Evolutionary conservation across 495 filamentous ascomycete species (phyloP), one percentile per base, ranked within the genome.

Genomic region (Emericellopsis terricola): DNA sequence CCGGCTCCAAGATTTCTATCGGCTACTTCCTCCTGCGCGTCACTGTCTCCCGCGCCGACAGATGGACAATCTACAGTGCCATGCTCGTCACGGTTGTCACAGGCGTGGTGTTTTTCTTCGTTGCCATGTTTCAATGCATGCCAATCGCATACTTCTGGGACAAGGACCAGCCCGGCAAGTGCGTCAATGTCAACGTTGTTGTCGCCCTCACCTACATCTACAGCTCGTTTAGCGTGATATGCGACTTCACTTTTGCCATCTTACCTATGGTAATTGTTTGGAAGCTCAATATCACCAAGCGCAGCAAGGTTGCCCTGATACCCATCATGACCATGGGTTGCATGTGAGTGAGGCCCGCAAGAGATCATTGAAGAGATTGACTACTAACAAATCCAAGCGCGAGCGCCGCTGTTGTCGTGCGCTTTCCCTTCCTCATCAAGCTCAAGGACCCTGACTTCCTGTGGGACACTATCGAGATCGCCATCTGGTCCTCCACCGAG

Each of bases 401-500:
- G 29, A 52, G 51, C 17, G 41, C 41, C 9, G 51, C 41, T 13
- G 50, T 48, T 2, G 28, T 48, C 14, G 42, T 45, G 8, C 42
- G 51, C 8, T 42, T 48, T 15, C n/a, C 41, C 15, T 52, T 43
- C 27, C 31, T 52, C 19, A 24, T 42, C n/a, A 21, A 40, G 8
- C 20, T 33, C 15, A 40, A 16, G 11, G 29, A 39, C 21, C 14
- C 29, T 2, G 49, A 52, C 28, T 54, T 45, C 18, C 29, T 54
- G 4, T 50, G 42, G n/a, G 21, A 33, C 15, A 53, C 45, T 7
- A 28, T 38, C 21, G 39, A 52, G 24, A 38, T 54, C 16, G 49
- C 53, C 1, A 43, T 51, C 17, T 56, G 51, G 53, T 52, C 47
- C 1, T 45, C 42, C 11, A 38, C 42, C 4, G 53, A 56, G 33